Evolutionary conservation across 352 stramenopile genomes (phyloP), one percentile per base, ranked within the genome.

Genomic region (Pythium volutum): DNA sequence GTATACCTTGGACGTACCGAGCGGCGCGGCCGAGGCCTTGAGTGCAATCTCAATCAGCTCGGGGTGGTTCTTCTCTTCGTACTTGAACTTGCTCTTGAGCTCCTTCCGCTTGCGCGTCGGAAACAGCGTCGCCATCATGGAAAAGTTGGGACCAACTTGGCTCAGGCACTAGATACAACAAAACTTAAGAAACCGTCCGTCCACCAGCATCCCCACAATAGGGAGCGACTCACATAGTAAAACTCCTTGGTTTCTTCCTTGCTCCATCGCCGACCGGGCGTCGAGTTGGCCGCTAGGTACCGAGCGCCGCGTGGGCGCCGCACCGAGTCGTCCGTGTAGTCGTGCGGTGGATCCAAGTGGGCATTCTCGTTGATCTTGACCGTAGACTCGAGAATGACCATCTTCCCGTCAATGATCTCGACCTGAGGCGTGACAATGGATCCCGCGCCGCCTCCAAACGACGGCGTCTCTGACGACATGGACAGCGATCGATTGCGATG

Each of bases 161-260:
- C 83, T 95, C 16, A 95, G 61, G 34, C 81, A 91, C 76, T 85
- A 23, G 1, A 22, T 11, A 53, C n/a, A 64, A 31, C 22, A n/a
- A 22, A 7, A 43, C 2, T n/a, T 22, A 25, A 25, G 2, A 33
- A 31, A 22, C n/a, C 45, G 2, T 34, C 2, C 4, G 29, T 8
- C 18, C 20, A 20, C 4, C 23, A 29, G 7, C 27, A 48, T 48
- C 18, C 12, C 7, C 41, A 18, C 18, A 23, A 22, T 2, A 50
- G 43, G 34, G 5, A 31, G 3, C 8, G 26, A 80, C 76, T 42
- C 62, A 85, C 76, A 60, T 95, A 95, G 62, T 91, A 95, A 55
- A 95, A 95, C 55, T 95, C 83, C 67, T 92, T 93, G 2, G 85
- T 95, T 51, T 95, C 85, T 9, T 91, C 78, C 65, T 92, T 89